Percentiles rank a stretch among this genome's conserved stretches.
These are phyloP conservation scores for Starmerella bombicola DNA, from an alignment of 805 yeast species.

Conservation along the genomic window DNA sequence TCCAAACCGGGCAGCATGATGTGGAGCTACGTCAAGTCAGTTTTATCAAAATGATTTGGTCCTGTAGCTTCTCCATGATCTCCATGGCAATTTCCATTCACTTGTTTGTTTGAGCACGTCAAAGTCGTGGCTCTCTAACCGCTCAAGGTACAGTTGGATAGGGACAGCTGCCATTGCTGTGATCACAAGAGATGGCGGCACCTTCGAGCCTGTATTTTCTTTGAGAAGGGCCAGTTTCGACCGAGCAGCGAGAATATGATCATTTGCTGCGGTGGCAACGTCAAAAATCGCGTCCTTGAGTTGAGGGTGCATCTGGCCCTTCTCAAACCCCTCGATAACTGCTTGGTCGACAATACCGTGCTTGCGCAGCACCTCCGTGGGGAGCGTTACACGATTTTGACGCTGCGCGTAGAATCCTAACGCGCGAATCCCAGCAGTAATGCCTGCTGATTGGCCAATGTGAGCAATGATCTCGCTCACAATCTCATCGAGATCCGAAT, in stretches of 20 bases:
- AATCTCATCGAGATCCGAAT: constrained; percentile 34
- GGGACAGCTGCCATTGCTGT: constrained; percentile 64
- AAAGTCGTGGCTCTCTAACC: constrained; percentile 51
- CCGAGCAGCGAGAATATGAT: constrained; percentile 60
- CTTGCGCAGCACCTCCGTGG: constrained; percentile 46
- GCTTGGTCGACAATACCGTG: constrained; percentile 51
- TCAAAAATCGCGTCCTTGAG: constrained; percentile 47
- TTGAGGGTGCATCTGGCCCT: constrained; percentile 20
- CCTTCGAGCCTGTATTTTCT: constrained; percentile 29
- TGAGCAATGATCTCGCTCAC: constrained; percentile 61
- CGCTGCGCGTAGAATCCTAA: constrained; percentile 43
- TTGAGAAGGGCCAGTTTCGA: constrained; percentile 36
- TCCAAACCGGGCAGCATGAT: too few species aligned
- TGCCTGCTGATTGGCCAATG: constrained; percentile 67
- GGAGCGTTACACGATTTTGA: constrained; percentile 45
- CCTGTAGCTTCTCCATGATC: constrained; percentile 39
- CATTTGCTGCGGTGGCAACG: constrained; percentile 65
- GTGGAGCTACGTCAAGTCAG: too few species aligned
- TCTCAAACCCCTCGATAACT: constrained; percentile 36
- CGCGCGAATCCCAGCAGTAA: constrained; percentile 53
- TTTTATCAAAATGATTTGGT: constrained; percentile 31
- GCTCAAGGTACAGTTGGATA: constrained; percentile 45
- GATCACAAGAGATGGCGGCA: constrained; percentile 46
- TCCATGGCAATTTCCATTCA: constrained; percentile 59
- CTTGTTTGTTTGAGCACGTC: constrained; percentile 38